Evolutionary conservation across 2,329 filamentous ascomycete species (phyloP).

Genomic region (Didymella pomorum): DNA sequence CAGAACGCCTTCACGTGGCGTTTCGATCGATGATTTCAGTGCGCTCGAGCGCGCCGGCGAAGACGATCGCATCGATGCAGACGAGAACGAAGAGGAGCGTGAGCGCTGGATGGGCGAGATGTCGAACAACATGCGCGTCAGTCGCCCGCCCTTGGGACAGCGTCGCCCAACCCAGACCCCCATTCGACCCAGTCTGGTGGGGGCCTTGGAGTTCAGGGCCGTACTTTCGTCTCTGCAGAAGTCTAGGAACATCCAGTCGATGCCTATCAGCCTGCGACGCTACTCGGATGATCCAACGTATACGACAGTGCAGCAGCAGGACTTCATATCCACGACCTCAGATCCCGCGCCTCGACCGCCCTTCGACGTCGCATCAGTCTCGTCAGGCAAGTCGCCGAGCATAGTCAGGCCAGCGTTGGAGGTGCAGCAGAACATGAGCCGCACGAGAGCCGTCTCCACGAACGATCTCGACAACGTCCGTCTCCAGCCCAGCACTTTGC

Average conservation of each 20-base stretch:
- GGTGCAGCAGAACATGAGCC: conserved; percentile 39
- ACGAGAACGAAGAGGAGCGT: conserved; percentile 68
- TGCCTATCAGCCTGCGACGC: conserved; percentile 72
- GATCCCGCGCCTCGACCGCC: conserved; percentile 55
- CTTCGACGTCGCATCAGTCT: conserved; percentile 39
- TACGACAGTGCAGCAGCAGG: conserved; percentile 56
- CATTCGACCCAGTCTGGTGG: conserved; percentile 91
- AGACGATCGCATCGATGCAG: conserved; percentile 63
- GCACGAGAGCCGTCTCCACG: conserved; percentile 65
- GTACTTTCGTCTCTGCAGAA: conserved; percentile 86
- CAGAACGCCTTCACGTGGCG: conserved; percentile 54
- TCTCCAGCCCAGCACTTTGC: conserved; percentile 52
- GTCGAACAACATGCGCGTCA: conserved; percentile 90
- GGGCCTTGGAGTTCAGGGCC: conserved; percentile 91
- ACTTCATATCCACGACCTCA: conserved; percentile 58
- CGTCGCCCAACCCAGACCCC: conserved; percentile 79
- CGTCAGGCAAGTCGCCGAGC: conserved; percentile 31
- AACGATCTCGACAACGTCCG: conserved; percentile 62
- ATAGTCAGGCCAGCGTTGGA: conserved; percentile 40
- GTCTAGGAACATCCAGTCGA: conserved; percentile 77
- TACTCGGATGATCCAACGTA: conserved; percentile 71
- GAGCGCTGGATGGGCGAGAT: conserved; percentile 78
- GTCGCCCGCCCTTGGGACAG: conserved; percentile 69
- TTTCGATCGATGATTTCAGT: conserved; percentile 70
- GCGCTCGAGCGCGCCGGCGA: conserved; percentile 66